Evolutionary conservation across 2,329 filamentous ascomycete genomes (phyloP).

Genomic region (Colletotrichum costaricense): DNA sequence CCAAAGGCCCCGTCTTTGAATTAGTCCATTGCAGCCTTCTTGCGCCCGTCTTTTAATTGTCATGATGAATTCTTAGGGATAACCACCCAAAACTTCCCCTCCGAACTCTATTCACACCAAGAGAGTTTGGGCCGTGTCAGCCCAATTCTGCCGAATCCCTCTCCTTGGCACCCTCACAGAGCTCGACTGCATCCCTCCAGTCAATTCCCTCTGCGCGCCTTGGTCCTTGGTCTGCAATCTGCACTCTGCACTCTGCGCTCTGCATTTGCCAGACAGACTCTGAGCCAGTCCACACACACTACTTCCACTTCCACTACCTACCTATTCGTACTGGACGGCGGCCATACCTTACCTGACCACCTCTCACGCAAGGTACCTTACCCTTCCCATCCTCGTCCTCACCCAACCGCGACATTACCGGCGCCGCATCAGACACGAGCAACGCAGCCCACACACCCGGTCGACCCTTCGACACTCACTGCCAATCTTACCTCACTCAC

Average conservation of each 20-base stretch:
- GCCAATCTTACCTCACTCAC: background rate
- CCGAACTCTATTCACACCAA: conserved; percentile 28
- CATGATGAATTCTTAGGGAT: conserved; percentile 20
- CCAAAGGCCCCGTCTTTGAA: background rate
- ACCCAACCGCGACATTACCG: conserved; percentile 3
- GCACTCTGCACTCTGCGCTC: background rate
- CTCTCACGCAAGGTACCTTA: background rate
- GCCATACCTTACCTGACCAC: background rate
- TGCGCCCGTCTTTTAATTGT: background rate
- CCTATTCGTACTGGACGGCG: background rate
- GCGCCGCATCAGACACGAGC: conserved; percentile 14
- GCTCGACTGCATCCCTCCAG: conserved; percentile 15
- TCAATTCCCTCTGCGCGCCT: conserved; percentile 6
- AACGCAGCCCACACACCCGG: background rate
- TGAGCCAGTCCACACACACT: background rate
- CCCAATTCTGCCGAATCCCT: conserved; percentile 32
- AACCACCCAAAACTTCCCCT: background rate
- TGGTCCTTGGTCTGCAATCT: conserved; percentile 14
- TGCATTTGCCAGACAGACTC: background rate
- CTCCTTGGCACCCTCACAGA: conserved; percentile 23
- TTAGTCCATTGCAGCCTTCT: background rate
- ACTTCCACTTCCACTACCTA: background rate
- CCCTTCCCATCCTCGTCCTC: background rate
- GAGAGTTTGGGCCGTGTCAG: conserved; percentile 35
- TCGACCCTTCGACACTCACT: conserved; percentile 3